These are phyloP conservation scores for Colletotrichum karsti DNA, from an alignment of 2,329 filamentous ascomycete species.

Conservation along the genomic window DNA sequence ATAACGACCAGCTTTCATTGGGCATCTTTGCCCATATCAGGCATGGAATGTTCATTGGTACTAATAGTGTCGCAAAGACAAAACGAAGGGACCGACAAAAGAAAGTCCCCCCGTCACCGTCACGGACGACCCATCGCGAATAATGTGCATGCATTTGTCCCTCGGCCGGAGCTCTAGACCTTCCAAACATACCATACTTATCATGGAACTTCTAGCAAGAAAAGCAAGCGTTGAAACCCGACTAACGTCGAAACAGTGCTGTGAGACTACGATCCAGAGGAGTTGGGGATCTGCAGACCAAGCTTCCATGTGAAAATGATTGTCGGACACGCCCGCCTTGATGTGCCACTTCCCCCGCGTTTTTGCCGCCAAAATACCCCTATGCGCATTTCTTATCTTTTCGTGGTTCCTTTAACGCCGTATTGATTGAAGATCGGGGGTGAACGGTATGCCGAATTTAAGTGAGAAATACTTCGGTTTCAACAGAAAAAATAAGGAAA, in stretches of 20 bases:
- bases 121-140: neutral
- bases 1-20: neutral
- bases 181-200: neutral
- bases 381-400: slow-evolving; percentile 1
- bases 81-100: neutral
- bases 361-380: slow-evolving; percentile 5
- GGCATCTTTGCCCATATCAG: neutral
- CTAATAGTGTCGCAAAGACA: neutral
- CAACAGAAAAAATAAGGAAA: slow-evolving; percentile 22
- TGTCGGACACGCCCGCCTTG: neutral
- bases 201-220: neutral
- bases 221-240: neutral
- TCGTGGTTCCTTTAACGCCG: slow-evolving; percentile 19
- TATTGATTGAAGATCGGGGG: neutral
- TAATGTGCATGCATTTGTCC: neutral
- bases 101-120: neutral
- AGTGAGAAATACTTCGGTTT: slow-evolving; percentile 3
- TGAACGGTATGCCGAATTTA: slow-evolving; percentile 4
- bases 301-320: slow-evolving; percentile 3
- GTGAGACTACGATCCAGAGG: neutral
- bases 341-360: slow-evolving; percentile 8
- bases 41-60: neutral
- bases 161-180: neutral
- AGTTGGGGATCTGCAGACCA: neutral
- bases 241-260: neutral